Percentiles rank a stretch among this genome's conserved stretches.
Conservation (phyloP, 2,329 filamentous ascomycete species). For the Fusarium avenaceum region DNA sequence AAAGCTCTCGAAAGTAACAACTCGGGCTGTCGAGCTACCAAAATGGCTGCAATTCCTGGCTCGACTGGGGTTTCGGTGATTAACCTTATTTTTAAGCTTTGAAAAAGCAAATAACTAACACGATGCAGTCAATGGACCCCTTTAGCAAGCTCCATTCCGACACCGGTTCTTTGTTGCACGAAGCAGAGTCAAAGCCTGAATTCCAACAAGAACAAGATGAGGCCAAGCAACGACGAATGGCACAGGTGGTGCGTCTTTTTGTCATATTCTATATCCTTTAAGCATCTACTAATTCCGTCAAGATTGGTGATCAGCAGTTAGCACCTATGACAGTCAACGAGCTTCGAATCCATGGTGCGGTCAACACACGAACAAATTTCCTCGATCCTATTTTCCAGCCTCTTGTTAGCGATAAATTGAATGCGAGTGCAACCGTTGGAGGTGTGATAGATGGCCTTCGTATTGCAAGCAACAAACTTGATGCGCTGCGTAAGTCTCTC, state of each 20-base stretch:
- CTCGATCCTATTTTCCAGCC: conserved; percentile 85
- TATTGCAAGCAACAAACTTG: conserved; percentile 78
- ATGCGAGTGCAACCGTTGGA: conserved; percentile 79
- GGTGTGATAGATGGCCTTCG: conserved; percentile 83
- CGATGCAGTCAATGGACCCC: conserved; percentile 53
- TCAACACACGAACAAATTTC: conserved; percentile 86
- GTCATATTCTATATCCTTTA: background rate
- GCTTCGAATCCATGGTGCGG: conserved; percentile 84
- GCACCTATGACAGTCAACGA: conserved; percentile 90
- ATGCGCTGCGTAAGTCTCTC: conserved; percentile 76
- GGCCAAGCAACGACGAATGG: conserved; percentile 56
- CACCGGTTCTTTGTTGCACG: conserved; percentile 55
- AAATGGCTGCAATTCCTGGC: conserved; percentile 54
- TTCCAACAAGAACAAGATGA: conserved; percentile 56
- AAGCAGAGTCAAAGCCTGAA: conserved; percentile 56
- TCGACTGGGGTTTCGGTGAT: conserved; percentile 51
- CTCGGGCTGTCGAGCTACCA: conserved; percentile 35
- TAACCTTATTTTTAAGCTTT: background rate
- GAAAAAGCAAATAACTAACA: conserved; percentile 39
- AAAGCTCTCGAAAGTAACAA: conserved; percentile 38
- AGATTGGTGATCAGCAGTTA: conserved; percentile 78
- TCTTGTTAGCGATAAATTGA: conserved; percentile 76
- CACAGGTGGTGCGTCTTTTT: conserved; percentile 52
- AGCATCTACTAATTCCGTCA: conserved; percentile 35
- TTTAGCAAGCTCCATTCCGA: conserved; percentile 59